Base-by-base conservation (phyloP, 2,329 filamentous ascomycete species). In the Aspergillus pseudoterreus region DNA sequence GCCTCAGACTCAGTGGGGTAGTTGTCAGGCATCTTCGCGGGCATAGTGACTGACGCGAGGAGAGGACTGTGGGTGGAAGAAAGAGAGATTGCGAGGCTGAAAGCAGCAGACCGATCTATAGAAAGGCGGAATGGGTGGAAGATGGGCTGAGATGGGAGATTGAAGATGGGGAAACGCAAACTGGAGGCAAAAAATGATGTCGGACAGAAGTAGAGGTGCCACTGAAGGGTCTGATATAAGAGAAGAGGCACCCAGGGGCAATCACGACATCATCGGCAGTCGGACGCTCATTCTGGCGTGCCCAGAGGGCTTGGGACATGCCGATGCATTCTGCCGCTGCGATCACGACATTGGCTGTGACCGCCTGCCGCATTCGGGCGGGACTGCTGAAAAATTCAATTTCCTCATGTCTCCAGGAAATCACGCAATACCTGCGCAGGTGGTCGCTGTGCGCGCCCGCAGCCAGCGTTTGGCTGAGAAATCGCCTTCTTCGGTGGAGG, bases 91-190 rank as follows among this genome's bases (percentile, higher is more conserved):
- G 6, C 27, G 41, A 52, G 39, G 27, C 53, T 36, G 27, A 21
- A 50, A 45, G 43, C 11, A 41, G 49, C 46, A 47, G 27, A 50
- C 21, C 47, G 48, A 45, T 49, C 51, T 53, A 46, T 49, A 46
- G 19, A 38, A 14, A 27, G 35, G 49, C 42, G 36, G 43, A 48
- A 48, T 9, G 19, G 19, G 21, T n/a, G n/a, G 42, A 46, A 49
- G 38, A 43, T 38, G 49, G 27, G 39, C 17, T 12, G 38, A 44
- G 19, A 38, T 49, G 47, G 72, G 69, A 3, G 63, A 59, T 61
- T 82, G 78, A 3, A 82, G 70, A 54, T 82, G 79, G 4, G 82
- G 68, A 61, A 79, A 81, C 12, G 42, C 36, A 39, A 44, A 44
- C 38, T 33, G 30, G 14, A 43, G 41, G 32, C 14, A 33, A 35